phyloP scores from a whole-genome alignment of 1,139 yeast species.

The Sugiyamaella pinicola region DNA sequence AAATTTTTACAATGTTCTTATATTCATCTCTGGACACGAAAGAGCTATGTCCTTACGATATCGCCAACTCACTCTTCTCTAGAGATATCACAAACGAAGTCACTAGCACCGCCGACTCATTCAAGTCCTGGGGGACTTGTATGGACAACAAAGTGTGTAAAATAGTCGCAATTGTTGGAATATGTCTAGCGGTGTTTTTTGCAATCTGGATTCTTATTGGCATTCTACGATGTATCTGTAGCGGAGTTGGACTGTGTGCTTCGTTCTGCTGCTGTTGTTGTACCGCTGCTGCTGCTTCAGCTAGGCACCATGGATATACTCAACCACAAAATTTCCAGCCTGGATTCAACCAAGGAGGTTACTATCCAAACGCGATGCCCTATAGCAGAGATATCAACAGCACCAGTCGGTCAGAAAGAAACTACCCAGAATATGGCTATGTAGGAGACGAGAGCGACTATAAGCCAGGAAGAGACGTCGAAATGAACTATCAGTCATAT shows the following conservation, averaged over 20 bases:
- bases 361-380: conserved; percentile 11
- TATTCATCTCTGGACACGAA: background rate
- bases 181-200: conserved; percentile 53
- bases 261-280: conserved; percentile 50
- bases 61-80: conserved; percentile 4
- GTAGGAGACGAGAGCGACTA: conserved; percentile 29
- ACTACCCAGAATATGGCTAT: conserved; percentile 28
- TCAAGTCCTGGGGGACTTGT: conserved; percentile 74
- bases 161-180: conserved; percentile 74
- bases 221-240: conserved; percentile 46
- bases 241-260: conserved; percentile 46
- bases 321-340: conserved; percentile 24
- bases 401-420: background rate
- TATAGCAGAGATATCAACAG: conserved; percentile 1
- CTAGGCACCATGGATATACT: conserved; percentile 14
- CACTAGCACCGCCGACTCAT: conserved; percentile 40
- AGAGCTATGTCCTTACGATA: conserved; percentile 11
- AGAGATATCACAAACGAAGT: conserved; percentile 18
- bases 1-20: conserved; percentile 8
- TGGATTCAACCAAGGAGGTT: conserved; percentile 18
- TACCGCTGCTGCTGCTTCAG: conserved; percentile 20
- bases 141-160: conserved; percentile 78
- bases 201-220: conserved; percentile 47
- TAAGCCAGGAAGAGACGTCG: conserved; percentile 25
- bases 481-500: conserved; percentile 26